Base-by-base conservation (phyloP, 148 eudicot genomes). In the Selenicereus undatus region DNA sequence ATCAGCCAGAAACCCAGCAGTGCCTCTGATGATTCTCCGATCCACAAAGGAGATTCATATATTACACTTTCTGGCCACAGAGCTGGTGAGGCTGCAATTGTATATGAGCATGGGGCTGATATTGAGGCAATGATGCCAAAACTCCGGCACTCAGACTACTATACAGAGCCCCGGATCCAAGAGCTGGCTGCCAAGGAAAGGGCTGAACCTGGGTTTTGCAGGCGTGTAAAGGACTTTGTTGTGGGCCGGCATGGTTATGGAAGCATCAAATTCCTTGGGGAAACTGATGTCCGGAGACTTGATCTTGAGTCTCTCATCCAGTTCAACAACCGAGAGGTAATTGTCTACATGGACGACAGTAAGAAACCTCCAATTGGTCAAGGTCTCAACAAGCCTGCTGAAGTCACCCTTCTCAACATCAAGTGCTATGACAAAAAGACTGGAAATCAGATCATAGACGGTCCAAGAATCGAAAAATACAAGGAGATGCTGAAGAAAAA, bases 1-100 rank as follows among this genome's bases (percentile, higher is more conserved):
- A 58, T 58, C 26, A 71, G 74, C 73, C 85, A 43, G 77, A 85
- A 84, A 78, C 81, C 89, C 73, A 52, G 87, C 60, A 89, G 90
- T 14, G 60, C 79, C 72, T 87, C 85, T 26, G 89, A 91, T 39
- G 90, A 88, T 76, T 71, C 81, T 52, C 76, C 81, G n/a, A 79
- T 74, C 81, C 93, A 84, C 54, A 90, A 90, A 87, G 90, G 85
- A 56, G 94, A 93, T 70, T 91, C 97, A 17, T 93, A 89, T 82
- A 90, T 89, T 68, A 87, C 92, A 54, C 88, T 93, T 16, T 91
- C 92, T 18, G 97, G 98, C 29, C 94, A 91, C 85, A 88, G 99
- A 89, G 97, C 99, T 71, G 99, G 98, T 56, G 99, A 96, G 82
- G 98, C 98, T 29, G 99, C 99, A 65, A 96, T 96, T 73, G 99